Evolutionary conservation across 169 alveolate species (phyloP).

Genomic region (Plasmodium gaboni): DNA sequence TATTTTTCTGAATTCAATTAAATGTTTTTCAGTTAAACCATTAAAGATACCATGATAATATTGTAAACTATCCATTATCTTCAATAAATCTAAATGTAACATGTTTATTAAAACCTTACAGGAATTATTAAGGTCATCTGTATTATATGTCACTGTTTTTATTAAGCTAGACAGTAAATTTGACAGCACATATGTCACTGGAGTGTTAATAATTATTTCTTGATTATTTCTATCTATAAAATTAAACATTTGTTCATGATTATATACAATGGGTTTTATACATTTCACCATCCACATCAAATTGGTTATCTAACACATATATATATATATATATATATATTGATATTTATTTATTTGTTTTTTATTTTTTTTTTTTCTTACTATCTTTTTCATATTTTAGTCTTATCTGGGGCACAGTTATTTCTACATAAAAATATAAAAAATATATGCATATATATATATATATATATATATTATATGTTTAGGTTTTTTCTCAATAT

Average conservation of each 20-base stretch:
- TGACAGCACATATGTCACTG: slow-evolving; percentile 46
- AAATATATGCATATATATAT: too few relatives aligned
- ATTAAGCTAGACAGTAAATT: slow-evolving; percentile 4
- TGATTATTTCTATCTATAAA: background rate
- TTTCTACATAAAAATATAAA: background rate
- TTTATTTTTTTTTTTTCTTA: background rate
- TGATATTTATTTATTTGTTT: background rate
- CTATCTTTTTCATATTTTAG: background rate
- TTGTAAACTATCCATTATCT: background rate
- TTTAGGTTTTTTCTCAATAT: too few relatives aligned
- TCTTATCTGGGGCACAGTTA: slow-evolving; percentile 10
- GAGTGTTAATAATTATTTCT: slow-evolving; percentile 15
- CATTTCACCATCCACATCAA: background rate
- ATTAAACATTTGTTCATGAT: background rate
- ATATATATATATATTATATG: too few relatives aligned
- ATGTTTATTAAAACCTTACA: background rate
- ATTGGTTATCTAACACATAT: background rate
- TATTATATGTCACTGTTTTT: background rate
- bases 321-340: background rate
- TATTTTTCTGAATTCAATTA: background rate
- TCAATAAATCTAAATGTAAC: background rate
- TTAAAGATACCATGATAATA: background rate
- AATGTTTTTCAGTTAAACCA: background rate
- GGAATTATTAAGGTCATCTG: background rate
- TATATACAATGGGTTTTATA: background rate